Conservation (phyloP, 768 basidiomycete genomes). For the Porpolomopsis calyptriformis region DNA sequence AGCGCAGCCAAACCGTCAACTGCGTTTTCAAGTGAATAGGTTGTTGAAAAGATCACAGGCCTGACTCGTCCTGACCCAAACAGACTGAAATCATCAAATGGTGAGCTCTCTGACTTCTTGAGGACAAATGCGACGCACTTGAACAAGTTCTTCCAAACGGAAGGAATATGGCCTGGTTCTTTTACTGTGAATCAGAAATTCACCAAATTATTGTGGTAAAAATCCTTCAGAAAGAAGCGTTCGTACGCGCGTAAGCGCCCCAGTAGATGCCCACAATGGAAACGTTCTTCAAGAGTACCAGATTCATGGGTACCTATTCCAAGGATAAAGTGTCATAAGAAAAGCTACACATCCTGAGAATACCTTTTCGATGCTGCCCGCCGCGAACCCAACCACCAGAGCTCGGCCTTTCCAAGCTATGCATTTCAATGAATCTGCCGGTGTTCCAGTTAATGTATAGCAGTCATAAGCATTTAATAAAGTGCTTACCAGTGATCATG, state of each 20-base stretch:
- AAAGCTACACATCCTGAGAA: background rate
- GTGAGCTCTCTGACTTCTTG: background rate
- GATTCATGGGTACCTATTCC: conserved; percentile 69
- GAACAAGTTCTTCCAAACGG: conserved; percentile 66
- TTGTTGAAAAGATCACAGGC: conserved; percentile 59
- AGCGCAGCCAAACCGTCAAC: conserved; percentile 63
- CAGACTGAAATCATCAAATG: conserved; percentile 34
- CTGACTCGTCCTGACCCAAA: conserved; percentile 52
- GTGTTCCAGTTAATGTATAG: no score
- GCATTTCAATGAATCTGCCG: conserved; percentile 74
- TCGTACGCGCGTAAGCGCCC: conserved; percentile 69
- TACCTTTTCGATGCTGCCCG: conserved; percentile 76
- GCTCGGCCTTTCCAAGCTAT: conserved; percentile 91
- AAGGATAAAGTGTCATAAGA: background rate
- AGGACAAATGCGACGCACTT: conserved; percentile 28
- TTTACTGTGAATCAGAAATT: conserved; percentile 32
- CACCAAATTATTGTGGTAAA: conserved; percentile 2
- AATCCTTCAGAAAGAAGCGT: conserved; percentile 1
- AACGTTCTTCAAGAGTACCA: conserved; percentile 77
- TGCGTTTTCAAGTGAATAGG: conserved; percentile 60
- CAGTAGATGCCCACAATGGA: conserved; percentile 79
- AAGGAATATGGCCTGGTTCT: conserved; percentile 51
- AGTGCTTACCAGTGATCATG: conserved; percentile 45
- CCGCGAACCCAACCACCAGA: conserved; percentile 89
- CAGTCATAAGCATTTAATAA: no score